Evolutionary conservation across 2,329 filamentous ascomycete genomes (phyloP).

Genomic region (Penicillium digitatum): DNA sequence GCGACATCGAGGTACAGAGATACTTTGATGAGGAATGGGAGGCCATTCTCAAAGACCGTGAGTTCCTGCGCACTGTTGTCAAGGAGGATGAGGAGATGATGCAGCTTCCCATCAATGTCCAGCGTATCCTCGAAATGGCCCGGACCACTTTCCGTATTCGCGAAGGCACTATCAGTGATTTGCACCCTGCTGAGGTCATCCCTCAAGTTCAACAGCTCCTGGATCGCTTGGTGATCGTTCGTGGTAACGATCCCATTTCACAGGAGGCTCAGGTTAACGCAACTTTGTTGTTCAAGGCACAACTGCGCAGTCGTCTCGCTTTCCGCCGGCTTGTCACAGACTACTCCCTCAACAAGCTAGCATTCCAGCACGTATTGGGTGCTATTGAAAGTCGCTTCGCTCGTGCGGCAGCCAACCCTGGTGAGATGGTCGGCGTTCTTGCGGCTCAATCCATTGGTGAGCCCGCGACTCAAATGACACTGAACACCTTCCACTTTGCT

Average conservation of each 20-base stretch:
- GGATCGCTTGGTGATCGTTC: slow-evolving; percentile 75
- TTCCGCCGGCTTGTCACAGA: slow-evolving; percentile 89
- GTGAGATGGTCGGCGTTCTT: slow-evolving; percentile 98
- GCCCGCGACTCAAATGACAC: slow-evolving; percentile 97
- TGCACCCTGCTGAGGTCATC: slow-evolving; percentile 84
- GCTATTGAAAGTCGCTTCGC: slow-evolving; percentile 87
- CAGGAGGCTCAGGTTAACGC: slow-evolving; percentile 82
- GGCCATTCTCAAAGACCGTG: slow-evolving; percentile 67
- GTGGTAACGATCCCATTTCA: slow-evolving; percentile 77
- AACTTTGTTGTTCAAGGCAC: slow-evolving; percentile 86
- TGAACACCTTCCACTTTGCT: slow-evolving; percentile 99
- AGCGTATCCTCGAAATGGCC: slow-evolving; percentile 84
- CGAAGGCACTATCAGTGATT: slow-evolving; percentile 76
- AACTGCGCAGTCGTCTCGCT: slow-evolving; percentile 80
- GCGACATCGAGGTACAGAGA: slow-evolving; percentile 81
- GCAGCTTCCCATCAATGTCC: slow-evolving; percentile 88
- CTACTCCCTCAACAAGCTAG: slow-evolving; percentile 81
- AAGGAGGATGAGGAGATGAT: slow-evolving; percentile 78
- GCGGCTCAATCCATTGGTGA: slow-evolving; percentile 98
- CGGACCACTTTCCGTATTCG: slow-evolving; percentile 89
- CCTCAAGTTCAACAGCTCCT: slow-evolving; percentile 71
- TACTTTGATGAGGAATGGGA: slow-evolving; percentile 88
- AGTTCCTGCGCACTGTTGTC: slow-evolving; percentile 67
- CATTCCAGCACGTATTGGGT: slow-evolving; percentile 87
- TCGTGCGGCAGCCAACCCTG: slow-evolving; percentile 78